Conservation (phyloP, 257 asterid genomes). For the Solanum raphanifolium region DNA sequence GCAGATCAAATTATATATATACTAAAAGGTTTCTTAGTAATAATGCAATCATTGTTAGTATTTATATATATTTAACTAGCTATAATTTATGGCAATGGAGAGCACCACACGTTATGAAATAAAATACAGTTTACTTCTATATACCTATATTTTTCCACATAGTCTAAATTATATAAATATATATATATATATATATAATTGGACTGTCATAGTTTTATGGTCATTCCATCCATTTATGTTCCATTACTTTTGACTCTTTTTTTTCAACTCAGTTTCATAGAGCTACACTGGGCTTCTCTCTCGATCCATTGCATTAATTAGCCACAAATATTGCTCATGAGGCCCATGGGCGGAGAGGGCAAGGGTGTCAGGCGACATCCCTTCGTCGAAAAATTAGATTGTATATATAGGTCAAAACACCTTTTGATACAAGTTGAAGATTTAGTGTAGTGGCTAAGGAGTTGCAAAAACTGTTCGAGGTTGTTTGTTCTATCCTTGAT, state of each 20-base stretch:
- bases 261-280: not conserved
- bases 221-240: not conserved
- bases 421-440: too few species aligned
- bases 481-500: too few species aligned
- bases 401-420: too few species aligned
- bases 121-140: not conserved
- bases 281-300: not conserved
- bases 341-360: not conserved
- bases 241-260: too few species aligned
- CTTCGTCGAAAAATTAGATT: too few species aligned
- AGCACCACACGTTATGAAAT: not conserved
- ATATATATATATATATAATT: not conserved
- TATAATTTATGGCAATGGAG: not conserved
- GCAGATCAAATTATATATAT: not conserved
- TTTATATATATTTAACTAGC: not conserved
- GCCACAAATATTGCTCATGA: not conserved
- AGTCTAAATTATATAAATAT: not conserved
- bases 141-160: not conserved
- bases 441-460: too few species aligned
- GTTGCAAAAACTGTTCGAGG: too few species aligned
- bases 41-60: not conserved
- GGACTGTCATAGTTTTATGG: not conserved
- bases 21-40: not conserved
- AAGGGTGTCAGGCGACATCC: too few species aligned
- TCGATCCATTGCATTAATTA: not conserved